Base-by-base conservation (phyloP, 1,284 basidiomycete species). In the Trametes versicolor region DNA sequence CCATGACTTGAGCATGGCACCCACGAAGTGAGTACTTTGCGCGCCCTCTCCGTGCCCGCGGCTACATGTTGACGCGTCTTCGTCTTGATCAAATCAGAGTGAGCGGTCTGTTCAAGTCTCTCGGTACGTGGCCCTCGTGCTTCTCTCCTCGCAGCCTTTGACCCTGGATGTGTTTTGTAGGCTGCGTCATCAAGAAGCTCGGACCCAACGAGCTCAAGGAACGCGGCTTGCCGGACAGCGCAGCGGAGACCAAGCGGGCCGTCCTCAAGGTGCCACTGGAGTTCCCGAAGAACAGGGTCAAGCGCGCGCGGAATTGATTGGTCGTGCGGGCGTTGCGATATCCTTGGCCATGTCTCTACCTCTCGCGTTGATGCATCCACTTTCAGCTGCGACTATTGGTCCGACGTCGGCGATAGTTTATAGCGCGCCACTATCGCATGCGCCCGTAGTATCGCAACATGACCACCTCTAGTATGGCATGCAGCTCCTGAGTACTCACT, bases 241-340 rank as follows among this genome's bases (percentile, higher is more conserved):
- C 86, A 0, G 85, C 82, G 34, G 81, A 84, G 47, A 82, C 80
- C 45, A 93, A 91, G 72, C 84, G 89, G 61, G 95, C 94, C 0
- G 80, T 90, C 0, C 82, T 97, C 58, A 87, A 81, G 58, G 85
- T 88, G 1, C 95, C 95, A 2, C 82, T 96, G 7, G 83, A 85
- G 67, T 97, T 96, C 79, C 95, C 95, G 0, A 92, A 91, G 74
- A 79, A 81, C 23, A 78, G 81, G 54, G 72, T 77, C 58, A 83
- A 79, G 73, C 82, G 81, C 36, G 69, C 68, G 5, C 63, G 72
- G 39, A 72, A 74, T 48, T 69, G 47, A 49, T 27, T 9, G 57
- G 8, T 37, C 15, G 1, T 27, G 15, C 7, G 48, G 17, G 17
- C 19, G 39, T 45, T 19, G 25, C 34, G 8, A 39, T 25, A 37